Evolutionary conservation across 768 basidiomycete species (phyloP).

Genomic region (Coprinopsis strossmayeri): DNA sequence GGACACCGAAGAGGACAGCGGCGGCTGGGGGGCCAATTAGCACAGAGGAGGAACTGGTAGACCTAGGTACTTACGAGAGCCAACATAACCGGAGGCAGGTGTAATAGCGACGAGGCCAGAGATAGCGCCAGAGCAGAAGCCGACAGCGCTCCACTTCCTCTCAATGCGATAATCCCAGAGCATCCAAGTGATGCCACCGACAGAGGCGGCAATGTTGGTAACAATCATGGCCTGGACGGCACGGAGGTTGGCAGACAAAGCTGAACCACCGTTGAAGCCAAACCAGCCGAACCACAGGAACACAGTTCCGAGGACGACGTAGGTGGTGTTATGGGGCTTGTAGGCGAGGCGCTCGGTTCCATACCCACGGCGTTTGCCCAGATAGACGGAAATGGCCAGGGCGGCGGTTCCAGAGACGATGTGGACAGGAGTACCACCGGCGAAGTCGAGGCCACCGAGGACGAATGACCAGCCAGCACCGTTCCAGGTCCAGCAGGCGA

Average conservation of each 20-base stretch:
- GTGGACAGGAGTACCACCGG: conserved; percentile 95
- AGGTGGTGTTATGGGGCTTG: conserved; percentile 92
- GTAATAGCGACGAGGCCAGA: conserved; percentile 87
- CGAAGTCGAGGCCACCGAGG: conserved; percentile 85
- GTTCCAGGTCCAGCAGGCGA: conserved; percentile 98
- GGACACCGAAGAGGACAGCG: conserved; percentile 77
- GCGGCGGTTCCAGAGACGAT: conserved; percentile 94
- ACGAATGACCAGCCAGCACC: conserved; percentile 66
- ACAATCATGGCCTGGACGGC: conserved; percentile 87
- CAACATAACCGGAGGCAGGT: conserved; percentile 79
- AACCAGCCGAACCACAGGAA: conserved; percentile 98
- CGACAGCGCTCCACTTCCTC: conserved; percentile 88
- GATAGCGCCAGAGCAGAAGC: conserved; percentile 94
- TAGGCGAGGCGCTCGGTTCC: conserved; percentile 88
- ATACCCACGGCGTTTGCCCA: conserved; percentile 88
- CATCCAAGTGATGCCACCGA: conserved; percentile 91
- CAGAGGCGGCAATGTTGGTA: conserved; percentile 86
- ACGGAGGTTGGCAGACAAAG: conserved; percentile 82
- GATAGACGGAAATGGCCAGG: conserved; percentile 83
- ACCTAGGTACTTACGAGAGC: conserved; percentile 47
- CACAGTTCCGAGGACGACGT: conserved; percentile 86
- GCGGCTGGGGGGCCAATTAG: conserved; percentile 42
- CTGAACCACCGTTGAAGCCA: conserved; percentile 88
- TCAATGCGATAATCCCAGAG: conserved; percentile 92
- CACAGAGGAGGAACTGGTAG: neutral